These are phyloP conservation scores for Metarhizium robertsii DNA, from an alignment of 2,329 filamentous ascomycete genomes.

Conservation along the genomic window DNA sequence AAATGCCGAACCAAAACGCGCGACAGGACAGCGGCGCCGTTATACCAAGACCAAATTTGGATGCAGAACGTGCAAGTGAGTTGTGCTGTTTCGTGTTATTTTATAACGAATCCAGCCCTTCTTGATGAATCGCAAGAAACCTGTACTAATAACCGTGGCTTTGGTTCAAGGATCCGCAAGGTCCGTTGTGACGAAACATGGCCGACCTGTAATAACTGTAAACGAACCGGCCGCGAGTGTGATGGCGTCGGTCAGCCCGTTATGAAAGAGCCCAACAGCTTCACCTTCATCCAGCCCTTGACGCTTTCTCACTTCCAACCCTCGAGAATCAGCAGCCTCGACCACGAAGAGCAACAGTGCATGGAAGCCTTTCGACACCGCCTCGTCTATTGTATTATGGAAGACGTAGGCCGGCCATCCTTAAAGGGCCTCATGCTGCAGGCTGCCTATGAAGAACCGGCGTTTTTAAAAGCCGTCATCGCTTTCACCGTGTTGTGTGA, in stretches of 20 bases:
- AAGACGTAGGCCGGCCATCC: slow-evolving; percentile 3
- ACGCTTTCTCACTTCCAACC: slow-evolving; percentile 10
- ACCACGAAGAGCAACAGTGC: background rate
- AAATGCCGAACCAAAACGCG: background rate
- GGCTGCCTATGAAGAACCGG: slow-evolving; percentile 7
- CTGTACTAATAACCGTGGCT: background rate
- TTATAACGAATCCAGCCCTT: background rate
- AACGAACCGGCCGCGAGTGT: slow-evolving; percentile 8
- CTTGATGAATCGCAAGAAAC: background rate
- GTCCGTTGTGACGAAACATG: slow-evolving; percentile 11
- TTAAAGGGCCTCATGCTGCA: slow-evolving; percentile 9
- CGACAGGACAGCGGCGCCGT: background rate
- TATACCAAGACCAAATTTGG: slow-evolving; percentile 6
- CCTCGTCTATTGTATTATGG: slow-evolving; percentile 11
- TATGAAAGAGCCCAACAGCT: background rate
- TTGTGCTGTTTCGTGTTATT: background rate
- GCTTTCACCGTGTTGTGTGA: slow-evolving; percentile 8
- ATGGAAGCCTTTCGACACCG: slow-evolving; percentile 8
- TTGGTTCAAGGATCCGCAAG: slow-evolving; percentile 9
- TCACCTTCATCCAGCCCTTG: slow-evolving; percentile 12
- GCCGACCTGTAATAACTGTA: slow-evolving; percentile 11
- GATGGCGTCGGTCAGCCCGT: slow-evolving; percentile 8
- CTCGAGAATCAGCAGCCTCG: background rate
- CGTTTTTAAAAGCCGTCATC: slow-evolving; percentile 7
- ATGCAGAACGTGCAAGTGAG: slow-evolving; percentile 4